Evolutionary conservation across 495 filamentous ascomycete genomes (phyloP), one percentile per base, ranked within the genome.

Genomic region (Mycothermus thermophilus): DNA sequence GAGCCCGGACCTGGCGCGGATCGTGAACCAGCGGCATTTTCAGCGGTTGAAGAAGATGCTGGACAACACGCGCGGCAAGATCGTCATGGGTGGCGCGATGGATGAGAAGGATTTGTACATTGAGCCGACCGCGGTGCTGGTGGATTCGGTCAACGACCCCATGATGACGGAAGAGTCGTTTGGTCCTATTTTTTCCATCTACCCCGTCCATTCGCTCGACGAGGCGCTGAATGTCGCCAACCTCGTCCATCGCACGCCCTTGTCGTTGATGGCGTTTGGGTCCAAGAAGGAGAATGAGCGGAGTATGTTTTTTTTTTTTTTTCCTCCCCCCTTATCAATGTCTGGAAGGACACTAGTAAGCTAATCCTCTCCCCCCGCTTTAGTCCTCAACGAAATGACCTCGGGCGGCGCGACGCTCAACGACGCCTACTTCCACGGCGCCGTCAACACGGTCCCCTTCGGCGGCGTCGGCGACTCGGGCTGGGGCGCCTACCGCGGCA

Each of bases 381-480:
- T 11, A 72, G 70, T 83, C 30, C 64, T 83, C 29, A 58, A 64
- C 34, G 58, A 67, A 34, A 71, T 77, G 42, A 78, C 71, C 22
- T 88, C 80, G 5, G 85, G 85, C 27, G 81, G 85, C 40, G 82
- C 75, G 14, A 71, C 76, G 23, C 59, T 88, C 50, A 93, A 93
- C 58, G 85, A 93, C 57, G 64, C 77, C 32, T 82, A 74, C 47
- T 77, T 84, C 58, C 87, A 95, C 61, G 79, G 69, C 30, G 67
- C 64, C 3, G 73, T 93, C 42, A 71, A 76, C 14, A 83, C 77
- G 7, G 61, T 93, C 3, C 65, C 83, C 33, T 95, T 97, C 51
- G 90, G 90, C 41, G 88, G 88, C 48, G 80, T 97, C 20, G 90
- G 90, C 38, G 74, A 83, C 45, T 82, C 75, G 38, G 88, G 90